phyloP scores from a whole-genome alignment of 306 rosid species.

The Vachellia collinsii region DNA sequence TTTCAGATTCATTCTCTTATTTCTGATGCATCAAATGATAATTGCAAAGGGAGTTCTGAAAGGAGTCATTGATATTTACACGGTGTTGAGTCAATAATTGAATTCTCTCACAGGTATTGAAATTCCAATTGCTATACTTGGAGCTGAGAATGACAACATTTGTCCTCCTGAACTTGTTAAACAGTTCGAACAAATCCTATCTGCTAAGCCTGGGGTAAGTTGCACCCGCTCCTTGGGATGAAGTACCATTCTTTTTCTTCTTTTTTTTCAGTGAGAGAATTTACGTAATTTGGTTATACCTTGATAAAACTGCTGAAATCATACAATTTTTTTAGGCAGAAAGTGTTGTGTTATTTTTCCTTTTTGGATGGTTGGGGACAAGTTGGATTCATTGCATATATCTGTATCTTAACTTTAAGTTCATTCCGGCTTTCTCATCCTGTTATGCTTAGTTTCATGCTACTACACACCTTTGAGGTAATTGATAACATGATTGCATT shows the following conservation, averaged over 20 bases:
- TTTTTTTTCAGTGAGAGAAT: background rate
- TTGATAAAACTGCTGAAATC: background rate
- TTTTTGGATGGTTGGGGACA: background rate
- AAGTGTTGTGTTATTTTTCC: background rate
- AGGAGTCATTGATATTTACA: background rate
- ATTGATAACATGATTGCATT: background rate
- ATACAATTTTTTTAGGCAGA: background rate
- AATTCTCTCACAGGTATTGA: conserved; percentile 53
- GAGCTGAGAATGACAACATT: conserved; percentile 58
- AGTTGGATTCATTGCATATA: background rate
- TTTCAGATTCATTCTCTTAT: conserved; percentile 8
- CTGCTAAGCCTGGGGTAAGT: conserved; percentile 59
- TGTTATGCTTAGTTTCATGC: background rate
- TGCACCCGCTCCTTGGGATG: background rate
- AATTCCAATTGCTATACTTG: conserved; percentile 57
- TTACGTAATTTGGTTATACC: background rate
- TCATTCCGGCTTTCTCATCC: conserved; percentile 3
- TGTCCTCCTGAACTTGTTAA: conserved; percentile 61
- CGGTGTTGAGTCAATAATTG: conserved; percentile 22
- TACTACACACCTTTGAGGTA: background rate
- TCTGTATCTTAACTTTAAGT: background rate
- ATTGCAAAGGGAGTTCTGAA: conserved; percentile 11
- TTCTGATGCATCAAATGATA: background rate
- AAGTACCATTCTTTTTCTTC: background rate
- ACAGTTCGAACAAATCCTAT: conserved; percentile 62